Conservation (phyloP, 2,329 filamentous ascomycete genomes). For the Davidsoniella eucalypti region DNA sequence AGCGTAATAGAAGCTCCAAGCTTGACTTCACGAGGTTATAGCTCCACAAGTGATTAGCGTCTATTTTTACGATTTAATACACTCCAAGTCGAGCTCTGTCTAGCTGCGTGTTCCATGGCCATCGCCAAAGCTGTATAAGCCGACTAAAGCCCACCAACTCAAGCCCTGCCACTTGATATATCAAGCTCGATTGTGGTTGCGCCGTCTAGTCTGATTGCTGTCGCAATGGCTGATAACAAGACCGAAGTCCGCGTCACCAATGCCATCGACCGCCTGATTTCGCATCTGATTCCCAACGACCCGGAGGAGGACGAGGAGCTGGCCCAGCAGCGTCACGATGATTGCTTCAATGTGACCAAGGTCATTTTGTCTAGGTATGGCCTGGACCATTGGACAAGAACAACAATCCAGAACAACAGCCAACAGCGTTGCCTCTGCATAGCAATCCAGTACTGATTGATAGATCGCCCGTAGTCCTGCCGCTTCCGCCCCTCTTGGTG, state of each 20-base stretch:
- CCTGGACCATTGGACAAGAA: too few species aligned
- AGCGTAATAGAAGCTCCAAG: too few species aligned
- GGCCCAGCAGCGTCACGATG: constrained; percentile 52
- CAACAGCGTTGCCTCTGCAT: not conserved
- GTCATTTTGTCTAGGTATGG: constrained; percentile 34
- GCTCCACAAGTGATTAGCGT: too few species aligned
- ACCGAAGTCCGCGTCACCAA: constrained; percentile 50
- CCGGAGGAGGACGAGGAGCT: constrained; percentile 49
- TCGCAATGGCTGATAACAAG: constrained; percentile 35
- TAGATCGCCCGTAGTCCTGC: constrained; percentile 5
- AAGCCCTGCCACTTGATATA: not conserved
- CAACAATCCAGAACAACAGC: too few species aligned
- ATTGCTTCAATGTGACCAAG: constrained; percentile 35
- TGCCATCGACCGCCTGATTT: constrained; percentile 64
- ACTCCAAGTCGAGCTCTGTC: too few species aligned
- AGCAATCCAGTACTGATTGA: not conserved
- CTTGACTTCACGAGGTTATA: too few species aligned
- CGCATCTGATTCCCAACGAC: constrained; percentile 52
- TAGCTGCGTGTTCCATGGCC: not conserved
- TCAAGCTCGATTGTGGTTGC: not conserved
- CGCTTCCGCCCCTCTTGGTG: constrained; percentile 31
- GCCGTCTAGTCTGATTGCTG: constrained; percentile 13
- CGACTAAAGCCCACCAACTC: not conserved
- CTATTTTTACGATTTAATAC: too few species aligned
- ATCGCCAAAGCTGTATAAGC: not conserved